Evolutionary conservation across 306 rosid genomes (phyloP).

Genomic region (Gleditsia sinensis): DNA sequence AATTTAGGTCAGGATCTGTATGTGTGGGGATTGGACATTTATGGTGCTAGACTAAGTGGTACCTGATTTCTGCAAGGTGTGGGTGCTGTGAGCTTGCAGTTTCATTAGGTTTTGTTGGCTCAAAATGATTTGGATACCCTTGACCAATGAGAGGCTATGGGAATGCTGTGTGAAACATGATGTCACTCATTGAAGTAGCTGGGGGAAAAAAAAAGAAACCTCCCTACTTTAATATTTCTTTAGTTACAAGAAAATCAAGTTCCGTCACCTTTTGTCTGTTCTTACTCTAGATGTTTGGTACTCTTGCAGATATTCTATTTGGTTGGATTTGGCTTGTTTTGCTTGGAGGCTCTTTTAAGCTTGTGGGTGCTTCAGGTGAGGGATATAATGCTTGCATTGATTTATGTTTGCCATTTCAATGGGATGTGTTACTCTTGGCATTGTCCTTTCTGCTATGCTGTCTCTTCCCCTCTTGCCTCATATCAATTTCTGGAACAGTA

Average conservation of each 20-base stretch:
- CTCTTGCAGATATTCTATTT: conserved; percentile 82
- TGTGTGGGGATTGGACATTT: conserved; percentile 20
- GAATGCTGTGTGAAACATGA: conserved; percentile 22
- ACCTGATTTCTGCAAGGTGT: conserved; percentile 11
- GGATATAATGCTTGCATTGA: not conserved
- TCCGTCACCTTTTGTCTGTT: conserved; percentile 5
- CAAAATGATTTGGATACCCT: conserved; percentile 21
- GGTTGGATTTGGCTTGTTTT: conserved; percentile 88
- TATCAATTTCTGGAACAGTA: not conserved
- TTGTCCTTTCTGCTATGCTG: not conserved
- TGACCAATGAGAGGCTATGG: not conserved
- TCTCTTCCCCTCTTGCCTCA: not conserved
- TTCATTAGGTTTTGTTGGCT: conserved; percentile 6
- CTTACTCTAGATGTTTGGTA: conserved; percentile 21
- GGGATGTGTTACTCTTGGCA: not conserved
- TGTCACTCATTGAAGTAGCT: conserved; percentile 3
- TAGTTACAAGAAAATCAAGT: not conserved
- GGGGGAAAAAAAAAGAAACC: no score
- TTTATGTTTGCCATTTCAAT: conserved; percentile 20
- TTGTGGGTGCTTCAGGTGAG: conserved; percentile 97
- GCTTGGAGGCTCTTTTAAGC: conserved; percentile 95
- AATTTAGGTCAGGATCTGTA: conserved; percentile 18
- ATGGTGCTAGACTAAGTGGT: conserved; percentile 16
- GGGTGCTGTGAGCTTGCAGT: not conserved
- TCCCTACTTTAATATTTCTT: not conserved